Evolutionary conservation across 2,329 filamentous ascomycete species (phyloP), one percentile per base, ranked within the genome.

Genomic region (Helotiales sp.): DNA sequence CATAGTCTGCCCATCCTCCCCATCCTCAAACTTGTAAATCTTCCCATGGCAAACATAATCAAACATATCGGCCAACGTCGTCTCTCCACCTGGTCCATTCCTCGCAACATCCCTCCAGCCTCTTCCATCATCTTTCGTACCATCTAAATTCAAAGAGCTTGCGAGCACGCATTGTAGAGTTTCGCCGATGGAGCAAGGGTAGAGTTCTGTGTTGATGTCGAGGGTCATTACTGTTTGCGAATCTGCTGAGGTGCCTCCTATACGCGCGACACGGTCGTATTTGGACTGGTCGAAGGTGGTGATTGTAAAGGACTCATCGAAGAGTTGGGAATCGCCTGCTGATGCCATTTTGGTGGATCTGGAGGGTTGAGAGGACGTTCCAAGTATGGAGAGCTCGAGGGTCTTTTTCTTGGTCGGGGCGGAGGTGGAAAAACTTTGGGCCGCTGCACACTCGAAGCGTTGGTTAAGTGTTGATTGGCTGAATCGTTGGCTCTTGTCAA

Each of bases 141-240:
- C 95, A 72, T 98, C 95, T 48, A 97, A 83, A 54, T 89, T 86
- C 55, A 99, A 81, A 17, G 91, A 95, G 5, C 88, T 92, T 15
- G 93, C 91, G 55, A 99, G 80, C 10, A 93, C 86, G 64, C 97
- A 80, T 64, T 90, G 88, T 58, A 99, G 75, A 13, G 81, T 88
- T 67, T 96, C 93, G 71, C 89, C 89, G 8, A 85, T 77, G 36
- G 79, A 73, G 67, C 90, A 85, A 2, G 90, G 90, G 75, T 95
- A 97, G 7, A 99, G 84, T 76, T 99, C 93, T 57, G 85, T 89
- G 80, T 98, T 97, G 76, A 98, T 86, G 77, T 99, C 95, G 60
- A 99, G 89, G 5, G 85, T 87, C 78, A 98, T 87, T 63, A 85
- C 81, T 29, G 89, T 90, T 63, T 85, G 81, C 67, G 83, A 84